Base-by-base conservation (phyloP, 2,329 filamentous ascomycete genomes). In the Talaromyces sp. region DNA sequence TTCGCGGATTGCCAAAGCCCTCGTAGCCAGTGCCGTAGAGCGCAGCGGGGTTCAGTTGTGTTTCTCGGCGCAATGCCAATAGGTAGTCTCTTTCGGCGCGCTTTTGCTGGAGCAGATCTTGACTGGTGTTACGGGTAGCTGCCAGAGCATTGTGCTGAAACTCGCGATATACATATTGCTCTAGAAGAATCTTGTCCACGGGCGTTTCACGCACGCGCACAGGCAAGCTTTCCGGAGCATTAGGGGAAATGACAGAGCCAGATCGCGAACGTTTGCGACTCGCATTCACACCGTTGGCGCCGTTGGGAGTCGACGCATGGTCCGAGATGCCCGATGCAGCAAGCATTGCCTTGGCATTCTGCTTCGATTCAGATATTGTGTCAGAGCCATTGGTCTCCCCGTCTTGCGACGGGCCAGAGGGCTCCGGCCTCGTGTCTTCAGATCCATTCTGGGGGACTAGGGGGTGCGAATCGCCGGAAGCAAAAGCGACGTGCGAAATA, bases 1-100 rank as follows among this genome's bases (percentile, higher is more conserved):
- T 97, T 69, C 86, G 82, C 64, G 90, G 89, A 79, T 98, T 98
- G 66, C 91, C 93, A 71, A 89, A 96, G 52, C 93, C 93, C 71
- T 85, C 87, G 73, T 96, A 99, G 59, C 95, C 95, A 68, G 80
- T 78, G 32, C 86, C 86, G 71, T 86, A 88, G 32, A 88, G 75
- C 11, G 82, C 80, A 44, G 81, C 85, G 17, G 86, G 85, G 65
- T 86, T 81, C 63, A 78, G 70, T 54, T 82, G 79, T 52, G 83
- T 80, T 57, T 84, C 78, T 82, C 85, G 75, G 82, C 89, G 77
- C 66, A 91, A 72, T 55, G 81, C 76, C 62, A 85, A 81, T 80
- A 93, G 92, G 71, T 91, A 88, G 63, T 88, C 84, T 62, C 87
- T 83, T 75, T 89, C 88, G 56, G 85, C 81, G 66, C 85, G 85